These are phyloP conservation scores for Zoysia pacifica DNA, from an alignment of 176 grass and related monocot species.

Conservation along the genomic window DNA sequence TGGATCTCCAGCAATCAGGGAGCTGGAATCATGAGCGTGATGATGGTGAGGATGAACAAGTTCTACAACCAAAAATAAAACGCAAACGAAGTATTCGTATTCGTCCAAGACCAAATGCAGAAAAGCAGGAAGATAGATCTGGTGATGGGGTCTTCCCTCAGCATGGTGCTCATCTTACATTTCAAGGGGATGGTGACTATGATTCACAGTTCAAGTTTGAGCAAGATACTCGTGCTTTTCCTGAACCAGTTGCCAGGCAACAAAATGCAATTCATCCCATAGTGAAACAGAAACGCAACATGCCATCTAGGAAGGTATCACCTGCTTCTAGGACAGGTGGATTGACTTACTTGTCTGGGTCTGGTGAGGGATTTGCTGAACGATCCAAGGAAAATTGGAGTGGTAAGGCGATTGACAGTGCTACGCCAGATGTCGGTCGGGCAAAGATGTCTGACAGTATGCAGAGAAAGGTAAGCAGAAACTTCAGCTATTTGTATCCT, in stretches of 20 bases:
- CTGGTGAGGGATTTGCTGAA: constrained; percentile 57
- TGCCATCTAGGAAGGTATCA: constrained; percentile 65
- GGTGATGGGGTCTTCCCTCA: constrained; percentile 55
- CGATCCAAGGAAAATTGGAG: constrained; percentile 70
- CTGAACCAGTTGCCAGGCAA: constrained; percentile 49
- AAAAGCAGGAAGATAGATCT: constrained; percentile 76
- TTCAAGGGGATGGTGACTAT: constrained; percentile 52
- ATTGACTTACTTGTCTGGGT: constrained; percentile 59
- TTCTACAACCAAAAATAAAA: constrained; percentile 87
- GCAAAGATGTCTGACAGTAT: constrained; percentile 92
- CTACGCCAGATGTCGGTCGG: constrained; percentile 37
- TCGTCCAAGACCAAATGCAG: constrained; percentile 73
- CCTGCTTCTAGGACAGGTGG: constrained; percentile 59
- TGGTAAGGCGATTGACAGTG: constrained; percentile 48
- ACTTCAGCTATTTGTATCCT: constrained; percentile 6
- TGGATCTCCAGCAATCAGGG: constrained; percentile 79
- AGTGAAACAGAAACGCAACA: constrained; percentile 69
- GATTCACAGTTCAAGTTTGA: constrained; percentile 48
- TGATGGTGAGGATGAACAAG: constrained; percentile 88
- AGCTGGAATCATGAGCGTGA: constrained; percentile 87
- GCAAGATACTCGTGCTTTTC: constrained; percentile 40
- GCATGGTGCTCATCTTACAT: constrained; percentile 44
- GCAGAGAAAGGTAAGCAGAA: constrained; percentile 83
- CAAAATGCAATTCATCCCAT: constrained; percentile 39
- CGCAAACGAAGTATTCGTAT: constrained; percentile 85